Percentiles rank a stretch among this genome's conserved stretches.
Evolutionary conservation across 2,329 filamentous ascomycete genomes (phyloP).

Genomic region (Fusarium pininemorale): DNA sequence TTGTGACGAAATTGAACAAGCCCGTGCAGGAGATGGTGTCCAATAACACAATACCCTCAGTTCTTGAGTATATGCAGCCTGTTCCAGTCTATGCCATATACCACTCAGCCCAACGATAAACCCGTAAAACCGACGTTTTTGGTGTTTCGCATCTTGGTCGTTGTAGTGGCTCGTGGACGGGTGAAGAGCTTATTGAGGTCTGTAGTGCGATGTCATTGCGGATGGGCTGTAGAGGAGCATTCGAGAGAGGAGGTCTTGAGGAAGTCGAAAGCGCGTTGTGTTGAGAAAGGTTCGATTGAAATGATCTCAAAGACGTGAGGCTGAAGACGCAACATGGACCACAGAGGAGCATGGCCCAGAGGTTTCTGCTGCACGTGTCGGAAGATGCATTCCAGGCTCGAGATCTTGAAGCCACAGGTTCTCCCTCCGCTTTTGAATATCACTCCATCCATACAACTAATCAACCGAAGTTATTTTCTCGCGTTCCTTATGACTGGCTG

Average conservation of each 20-base stretch:
- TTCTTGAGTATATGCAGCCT: too few species aligned
- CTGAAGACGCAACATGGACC: background rate
- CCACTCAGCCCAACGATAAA: fast-evolving
- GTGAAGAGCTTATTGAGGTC: background rate
- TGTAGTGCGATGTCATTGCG: background rate
- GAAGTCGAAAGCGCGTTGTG: background rate
- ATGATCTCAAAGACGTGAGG: background rate
- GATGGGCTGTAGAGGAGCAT: background rate
- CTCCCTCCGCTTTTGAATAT: conserved; percentile 5
- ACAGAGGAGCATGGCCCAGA: background rate
- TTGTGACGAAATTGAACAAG: background rate
- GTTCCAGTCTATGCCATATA: too few species aligned
- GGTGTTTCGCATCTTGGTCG: too few species aligned
- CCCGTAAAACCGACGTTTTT: fast-evolving
- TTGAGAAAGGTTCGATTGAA: background rate
- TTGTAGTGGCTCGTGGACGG: background rate
- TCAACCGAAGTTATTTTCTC: background rate
- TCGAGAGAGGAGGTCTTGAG: background rate
- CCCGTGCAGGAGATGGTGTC: background rate
- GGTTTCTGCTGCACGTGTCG: fast-evolving
- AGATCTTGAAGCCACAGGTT: background rate
- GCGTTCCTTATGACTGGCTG: conserved; percentile 59
- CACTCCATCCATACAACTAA: background rate
- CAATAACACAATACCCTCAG: background rate
- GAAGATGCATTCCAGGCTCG: background rate